Evolutionary conservation across 139 green algal genomes (phyloP).

Genomic region (Coelastrella sp.): DNA sequence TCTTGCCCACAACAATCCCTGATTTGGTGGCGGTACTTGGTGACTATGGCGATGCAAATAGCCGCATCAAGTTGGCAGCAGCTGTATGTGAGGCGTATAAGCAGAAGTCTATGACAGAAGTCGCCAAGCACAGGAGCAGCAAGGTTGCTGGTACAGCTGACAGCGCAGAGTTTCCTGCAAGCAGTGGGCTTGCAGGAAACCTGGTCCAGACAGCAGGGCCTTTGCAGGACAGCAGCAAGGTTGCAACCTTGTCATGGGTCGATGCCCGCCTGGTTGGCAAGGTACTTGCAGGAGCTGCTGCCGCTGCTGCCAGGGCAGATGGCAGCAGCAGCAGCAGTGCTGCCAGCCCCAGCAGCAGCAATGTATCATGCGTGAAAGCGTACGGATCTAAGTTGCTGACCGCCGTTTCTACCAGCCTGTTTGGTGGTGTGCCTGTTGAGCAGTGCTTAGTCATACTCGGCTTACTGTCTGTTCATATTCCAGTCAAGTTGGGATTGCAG

Average conservation of each 20-base stretch:
- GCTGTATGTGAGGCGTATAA: background rate
- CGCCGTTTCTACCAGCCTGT: background rate
- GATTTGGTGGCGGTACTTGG: constrained; percentile 4
- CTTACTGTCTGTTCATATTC: background rate
- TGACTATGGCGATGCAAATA: background rate
- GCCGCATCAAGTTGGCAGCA: background rate
- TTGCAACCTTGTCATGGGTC: background rate
- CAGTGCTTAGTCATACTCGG: constrained; percentile 30
- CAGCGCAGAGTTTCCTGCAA: background rate
- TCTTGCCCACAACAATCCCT: background rate
- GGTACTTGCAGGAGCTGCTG: constrained; percentile 2
- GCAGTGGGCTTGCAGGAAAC: background rate
- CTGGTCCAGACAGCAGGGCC: background rate
- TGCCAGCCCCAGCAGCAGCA: background rate
- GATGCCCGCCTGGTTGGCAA: background rate
- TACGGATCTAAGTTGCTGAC: background rate
- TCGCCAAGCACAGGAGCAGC: background rate
- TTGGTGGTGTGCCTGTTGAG: constrained; percentile 34
- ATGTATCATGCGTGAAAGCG: background rate
- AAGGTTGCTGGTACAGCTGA: too few species aligned
- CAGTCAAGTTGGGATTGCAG: background rate
- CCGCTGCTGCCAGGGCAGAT: background rate
- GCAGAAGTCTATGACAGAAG: background rate
- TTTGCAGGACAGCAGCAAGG: background rate
- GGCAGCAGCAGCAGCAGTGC: background rate